phyloP scores from a whole-genome alignment of 2,329 filamentous ascomycete species.

The Colletotrichum sp. region DNA sequence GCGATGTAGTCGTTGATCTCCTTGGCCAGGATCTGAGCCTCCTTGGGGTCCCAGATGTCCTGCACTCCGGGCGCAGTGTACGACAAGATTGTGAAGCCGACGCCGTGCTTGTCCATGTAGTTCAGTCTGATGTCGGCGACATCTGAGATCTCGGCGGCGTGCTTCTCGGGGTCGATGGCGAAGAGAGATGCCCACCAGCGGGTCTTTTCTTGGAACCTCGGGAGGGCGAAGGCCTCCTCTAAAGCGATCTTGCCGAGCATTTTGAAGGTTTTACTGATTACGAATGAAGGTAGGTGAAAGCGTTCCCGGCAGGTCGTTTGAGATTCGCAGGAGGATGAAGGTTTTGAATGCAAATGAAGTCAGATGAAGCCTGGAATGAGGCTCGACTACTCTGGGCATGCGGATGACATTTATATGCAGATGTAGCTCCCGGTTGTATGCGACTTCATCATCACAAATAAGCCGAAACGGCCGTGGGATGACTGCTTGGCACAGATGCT shows the following conservation, averaged over 20 bases:
- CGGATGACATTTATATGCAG: background rate
- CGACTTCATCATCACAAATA: background rate
- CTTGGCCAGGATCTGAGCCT: constrained; percentile 42
- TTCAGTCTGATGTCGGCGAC: constrained; percentile 30
- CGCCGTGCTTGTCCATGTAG: constrained; percentile 45
- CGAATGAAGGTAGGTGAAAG: background rate
- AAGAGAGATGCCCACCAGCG: constrained; percentile 29
- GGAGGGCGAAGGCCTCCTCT: constrained; percentile 65
- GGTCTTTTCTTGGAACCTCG: constrained; percentile 20
- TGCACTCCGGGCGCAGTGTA: constrained; percentile 53
- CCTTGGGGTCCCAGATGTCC: constrained; percentile 43
- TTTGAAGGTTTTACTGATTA: background rate
- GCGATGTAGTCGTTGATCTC: constrained; percentile 31
- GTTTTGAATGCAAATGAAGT: background rate
- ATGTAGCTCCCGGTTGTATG: background rate
- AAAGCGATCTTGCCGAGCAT: constrained; percentile 67
- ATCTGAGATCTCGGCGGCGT: constrained; percentile 47
- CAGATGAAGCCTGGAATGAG: background rate
- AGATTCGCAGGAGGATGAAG: background rate
- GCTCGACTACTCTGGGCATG: background rate
- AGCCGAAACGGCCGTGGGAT: background rate
- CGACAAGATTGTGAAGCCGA: constrained; percentile 52
- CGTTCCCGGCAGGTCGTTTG: background rate
- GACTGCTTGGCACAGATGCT: background rate
- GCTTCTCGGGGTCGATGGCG: background rate